Evolutionary conservation across 176 grass and related monocot genomes (phyloP), one percentile per base, ranked within the genome.

Genomic region (Hordeum vulgare): DNA sequence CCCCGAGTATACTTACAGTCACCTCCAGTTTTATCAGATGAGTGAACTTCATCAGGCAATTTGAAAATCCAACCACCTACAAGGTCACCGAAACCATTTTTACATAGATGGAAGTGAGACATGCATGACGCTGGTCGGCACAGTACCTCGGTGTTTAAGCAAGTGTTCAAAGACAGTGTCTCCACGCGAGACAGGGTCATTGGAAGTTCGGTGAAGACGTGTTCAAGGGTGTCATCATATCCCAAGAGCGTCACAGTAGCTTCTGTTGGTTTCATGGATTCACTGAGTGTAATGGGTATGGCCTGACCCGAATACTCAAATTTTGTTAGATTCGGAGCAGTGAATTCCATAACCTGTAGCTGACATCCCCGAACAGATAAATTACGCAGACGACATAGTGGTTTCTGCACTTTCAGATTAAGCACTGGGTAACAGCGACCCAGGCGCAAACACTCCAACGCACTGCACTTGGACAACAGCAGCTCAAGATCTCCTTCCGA

Each of bases 181-280:
- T 80, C 62, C 26, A 67, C 20, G 15, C 8, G 8, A 49, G 44
- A 3, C 20, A 54, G 28, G 62, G 57, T 36, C 21, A 17, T 54
- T 0, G 78, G 78, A 53, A 80, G 78, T 68, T 80, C 62, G 8
- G 77, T 27, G 41, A 80, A 80, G 41, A 80, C 77, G 47, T 80
- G 41, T 21, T 80, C 42, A 54, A 67, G 20, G 54, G 42, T 80
- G 44, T 80, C 62, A n/a, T 51, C 28, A 11, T 67, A 51, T 14
- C 27, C 42, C 61, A 33, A n/a, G 11, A 67, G 41, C 4, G 41
- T 35, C 36, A 80, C 44, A 5, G 20, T 80, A 66, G 78, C 42
- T 15, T 17, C 6, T 25, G 64, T 54, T 54, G 51, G 45, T 42
- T 68, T 80, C 41, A 54, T 68, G 62, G 42, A 35, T 25, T 66